phyloP scores from a whole-genome alignment of 2,329 filamentous ascomycete species.

The Ustulina deusta region DNA sequence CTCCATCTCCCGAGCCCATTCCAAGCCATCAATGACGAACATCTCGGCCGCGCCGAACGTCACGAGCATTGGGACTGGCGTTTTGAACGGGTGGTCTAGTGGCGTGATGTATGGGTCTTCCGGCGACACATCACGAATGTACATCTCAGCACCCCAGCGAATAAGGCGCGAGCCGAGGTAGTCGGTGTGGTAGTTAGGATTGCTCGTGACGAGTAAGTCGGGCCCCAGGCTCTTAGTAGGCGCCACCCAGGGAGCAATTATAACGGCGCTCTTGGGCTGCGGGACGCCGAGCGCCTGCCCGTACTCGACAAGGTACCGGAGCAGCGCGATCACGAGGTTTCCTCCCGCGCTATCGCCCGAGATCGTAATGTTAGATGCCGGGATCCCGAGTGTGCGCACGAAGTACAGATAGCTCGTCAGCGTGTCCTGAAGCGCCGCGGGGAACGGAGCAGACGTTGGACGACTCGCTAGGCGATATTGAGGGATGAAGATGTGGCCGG shows the following conservation, averaged over 20 bases:
- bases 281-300: constrained; percentile 46
- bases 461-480: constrained; percentile 63
- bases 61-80: constrained; percentile 43
- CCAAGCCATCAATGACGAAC: constrained; percentile 57
- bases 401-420: constrained; percentile 61
- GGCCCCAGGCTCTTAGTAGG: constrained; percentile 38
- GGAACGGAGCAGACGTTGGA: constrained; percentile 56
- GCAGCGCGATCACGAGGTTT: constrained; percentile 58
- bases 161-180: constrained; percentile 55
- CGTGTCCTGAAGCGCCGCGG: constrained; percentile 63
- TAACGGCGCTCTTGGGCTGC: constrained; percentile 52
- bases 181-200: constrained; percentile 51
- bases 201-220: constrained; percentile 30
- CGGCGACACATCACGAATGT: constrained; percentile 45
- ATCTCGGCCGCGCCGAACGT: constrained; percentile 47
- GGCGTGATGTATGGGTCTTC: constrained; percentile 52
- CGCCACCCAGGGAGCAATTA: constrained; percentile 49
- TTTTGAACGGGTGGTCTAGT: constrained; percentile 43
- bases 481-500: constrained; percentile 56
- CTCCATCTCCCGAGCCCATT: constrained; percentile 67
- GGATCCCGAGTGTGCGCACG: constrained; percentile 51
- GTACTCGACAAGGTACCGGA: constrained; percentile 60
- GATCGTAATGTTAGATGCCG: constrained; percentile 56
- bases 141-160: constrained; percentile 57
- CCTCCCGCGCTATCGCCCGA: constrained; percentile 64